Conservation (phyloP, 805 yeast genomes). For the Ogataea siamensis region DNA sequence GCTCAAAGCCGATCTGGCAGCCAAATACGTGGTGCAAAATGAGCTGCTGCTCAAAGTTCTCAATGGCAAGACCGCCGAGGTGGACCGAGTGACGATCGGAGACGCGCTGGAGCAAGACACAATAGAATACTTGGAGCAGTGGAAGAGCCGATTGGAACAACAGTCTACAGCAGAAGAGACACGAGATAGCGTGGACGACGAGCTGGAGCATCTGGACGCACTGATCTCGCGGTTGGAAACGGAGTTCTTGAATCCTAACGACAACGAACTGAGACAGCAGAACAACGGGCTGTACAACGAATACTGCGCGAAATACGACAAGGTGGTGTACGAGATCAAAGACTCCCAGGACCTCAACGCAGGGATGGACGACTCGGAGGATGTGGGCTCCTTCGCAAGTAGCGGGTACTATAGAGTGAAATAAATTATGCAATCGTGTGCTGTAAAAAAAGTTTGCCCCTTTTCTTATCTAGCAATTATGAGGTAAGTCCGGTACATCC, state of each 20-base stretch:
- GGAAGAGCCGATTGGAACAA: constrained; percentile 16
- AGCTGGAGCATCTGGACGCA: constrained; percentile 13
- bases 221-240: constrained; percentile 18
- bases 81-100: constrained; percentile 17
- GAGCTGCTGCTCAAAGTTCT: constrained; percentile 30
- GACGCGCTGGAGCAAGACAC: constrained; percentile 24
- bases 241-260: constrained; percentile 26
- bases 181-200: constrained; percentile 7
- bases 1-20: constrained; percentile 34
- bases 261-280: constrained; percentile 11
- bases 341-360: constrained; percentile 20
- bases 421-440: constrained; percentile 1
- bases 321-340: constrained; percentile 26
- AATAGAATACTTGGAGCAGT: constrained; percentile 14
- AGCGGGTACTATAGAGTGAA: constrained; percentile 13
- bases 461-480: constrained; percentile 14
- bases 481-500: constrained; percentile 15
- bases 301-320: constrained; percentile 21
- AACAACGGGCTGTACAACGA: constrained; percentile 23
- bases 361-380: constrained; percentile 20
- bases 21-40: constrained; percentile 33
- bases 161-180: constrained; percentile 8
- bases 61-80: constrained; percentile 11
- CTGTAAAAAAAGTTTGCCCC: constrained; percentile 10
- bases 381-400: constrained; percentile 9